phyloP scores from a whole-genome alignment of 352 stramenopile genomes.

The Phytophthora lateralis region DNA sequence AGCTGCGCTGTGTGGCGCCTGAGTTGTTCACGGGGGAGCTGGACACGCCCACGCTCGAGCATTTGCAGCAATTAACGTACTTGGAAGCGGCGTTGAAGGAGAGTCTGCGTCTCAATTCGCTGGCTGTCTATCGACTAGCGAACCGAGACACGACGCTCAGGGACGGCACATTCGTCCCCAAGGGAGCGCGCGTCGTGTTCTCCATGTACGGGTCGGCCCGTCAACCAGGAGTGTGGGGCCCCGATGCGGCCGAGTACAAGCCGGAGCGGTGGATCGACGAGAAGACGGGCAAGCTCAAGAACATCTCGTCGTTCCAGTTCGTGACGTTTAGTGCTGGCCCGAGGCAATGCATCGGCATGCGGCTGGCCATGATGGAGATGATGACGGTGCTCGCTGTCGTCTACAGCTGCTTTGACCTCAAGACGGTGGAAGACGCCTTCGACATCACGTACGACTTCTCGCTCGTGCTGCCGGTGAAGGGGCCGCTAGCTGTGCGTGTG shows the following conservation, averaged over 20 bases:
- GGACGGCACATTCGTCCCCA: constrained; percentile 52
- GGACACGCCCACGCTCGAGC: constrained; percentile 28
- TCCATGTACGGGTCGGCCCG: constrained; percentile 30
- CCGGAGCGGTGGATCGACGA: constrained; percentile 48
- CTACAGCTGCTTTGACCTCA: constrained; percentile 49
- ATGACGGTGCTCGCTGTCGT: constrained; percentile 47
- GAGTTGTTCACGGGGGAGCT: constrained; percentile 25
- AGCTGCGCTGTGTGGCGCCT: constrained; percentile 37
- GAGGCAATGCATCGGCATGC: constrained; percentile 43
- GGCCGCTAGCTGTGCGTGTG: constrained; percentile 28
- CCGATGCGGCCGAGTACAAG: constrained; percentile 46
- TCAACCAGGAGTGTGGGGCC: constrained; percentile 44
- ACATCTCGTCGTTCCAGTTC: constrained; percentile 38
- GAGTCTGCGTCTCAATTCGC: constrained; percentile 52
- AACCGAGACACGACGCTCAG: constrained; percentile 50
- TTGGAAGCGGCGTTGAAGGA: constrained; percentile 53
- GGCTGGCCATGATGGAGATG: constrained; percentile 44
- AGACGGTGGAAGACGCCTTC: constrained; percentile 22
- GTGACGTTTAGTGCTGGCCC: constrained; percentile 41
- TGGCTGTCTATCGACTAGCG: constrained; percentile 37
- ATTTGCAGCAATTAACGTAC: constrained; percentile 52
- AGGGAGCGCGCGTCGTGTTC: constrained; percentile 26
- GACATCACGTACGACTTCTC: constrained; percentile 47
- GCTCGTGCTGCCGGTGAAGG: constrained; percentile 38
- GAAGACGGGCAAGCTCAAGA: constrained; percentile 27